Percentiles rank a stretch among this genome's conserved stretches.
These are phyloP conservation scores for Nicotiana rustica DNA, from an alignment of 305 asterid species.

Conservation along the genomic window DNA sequence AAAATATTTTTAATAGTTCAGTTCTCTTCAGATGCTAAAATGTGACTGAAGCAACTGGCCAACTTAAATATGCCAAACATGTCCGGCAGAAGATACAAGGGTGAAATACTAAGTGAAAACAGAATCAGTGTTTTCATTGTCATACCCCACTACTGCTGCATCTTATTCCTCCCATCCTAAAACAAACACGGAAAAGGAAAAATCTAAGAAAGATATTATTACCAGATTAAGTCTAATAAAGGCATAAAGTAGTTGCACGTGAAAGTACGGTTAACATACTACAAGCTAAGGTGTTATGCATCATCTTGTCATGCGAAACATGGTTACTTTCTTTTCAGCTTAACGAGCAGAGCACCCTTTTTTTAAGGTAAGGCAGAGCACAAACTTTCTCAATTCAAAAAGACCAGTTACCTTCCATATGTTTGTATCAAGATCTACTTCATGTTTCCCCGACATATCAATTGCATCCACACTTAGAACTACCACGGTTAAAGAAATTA, in stretches of 20 bases:
- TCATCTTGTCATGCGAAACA: conserved; percentile 5
- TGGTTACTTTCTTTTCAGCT: conserved; percentile 9
- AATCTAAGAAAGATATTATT: background rate
- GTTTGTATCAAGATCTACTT: conserved; percentile 98
- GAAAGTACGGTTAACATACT: background rate
- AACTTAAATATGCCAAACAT: too few species aligned
- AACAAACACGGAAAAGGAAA: background rate
- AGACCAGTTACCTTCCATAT: conserved; percentile 85
- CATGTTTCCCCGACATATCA: conserved; percentile 99
- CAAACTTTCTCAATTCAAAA: conserved; percentile 24
- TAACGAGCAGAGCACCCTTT: conserved; percentile 1
- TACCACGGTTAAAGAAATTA: conserved; percentile 47
- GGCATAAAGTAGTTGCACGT: background rate
- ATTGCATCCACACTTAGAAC: conserved; percentile 96
- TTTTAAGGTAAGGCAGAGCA: conserved; percentile 9
- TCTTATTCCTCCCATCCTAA: background rate
- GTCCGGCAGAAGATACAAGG: background rate
- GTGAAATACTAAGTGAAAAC: conserved; percentile 8
- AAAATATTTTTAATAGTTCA: background rate
- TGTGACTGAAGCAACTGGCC: background rate
- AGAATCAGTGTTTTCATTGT: background rate
- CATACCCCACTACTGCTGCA: conserved; percentile 8
- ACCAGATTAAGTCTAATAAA: conserved; percentile 3
- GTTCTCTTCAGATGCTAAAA: conserved; percentile 23
- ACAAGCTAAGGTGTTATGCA: background rate